phyloP scores from a whole-genome alignment of 2,329 filamentous ascomycete genomes.

The Coniochaeta sp. region DNA sequence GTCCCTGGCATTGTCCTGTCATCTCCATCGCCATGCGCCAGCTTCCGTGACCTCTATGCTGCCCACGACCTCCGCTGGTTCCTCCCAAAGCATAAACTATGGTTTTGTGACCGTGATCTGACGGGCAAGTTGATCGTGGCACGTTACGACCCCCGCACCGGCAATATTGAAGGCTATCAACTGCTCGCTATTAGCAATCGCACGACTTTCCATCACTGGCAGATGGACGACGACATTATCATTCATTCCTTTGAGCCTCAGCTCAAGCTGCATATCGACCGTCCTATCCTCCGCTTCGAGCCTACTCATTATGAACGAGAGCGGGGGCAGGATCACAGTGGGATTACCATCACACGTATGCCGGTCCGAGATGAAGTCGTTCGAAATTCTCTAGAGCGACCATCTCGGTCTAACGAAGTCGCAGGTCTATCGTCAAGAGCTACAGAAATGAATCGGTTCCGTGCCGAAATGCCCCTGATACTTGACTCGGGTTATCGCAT shows the following conservation, averaged over 20 bases:
- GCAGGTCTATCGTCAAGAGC: background rate
- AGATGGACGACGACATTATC: slow-evolving; percentile 54
- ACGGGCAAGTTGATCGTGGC: slow-evolving; percentile 68
- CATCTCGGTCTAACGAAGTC: background rate
- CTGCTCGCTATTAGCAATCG: slow-evolving; percentile 57
- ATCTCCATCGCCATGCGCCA: slow-evolving; percentile 49
- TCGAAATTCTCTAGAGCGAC: background rate
- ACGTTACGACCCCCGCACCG: slow-evolving; percentile 66
- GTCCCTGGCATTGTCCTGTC: slow-evolving; percentile 48
- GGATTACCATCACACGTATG: background rate
- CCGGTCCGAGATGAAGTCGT: slow-evolving; percentile 6
- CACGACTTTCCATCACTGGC: slow-evolving; percentile 55
- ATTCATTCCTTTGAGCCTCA: slow-evolving; percentile 67
- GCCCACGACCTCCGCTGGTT: slow-evolving; percentile 81
- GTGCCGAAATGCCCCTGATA: slow-evolving; percentile 44
- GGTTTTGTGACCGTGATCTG: slow-evolving; percentile 71
- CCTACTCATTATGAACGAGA: slow-evolving; percentile 17
- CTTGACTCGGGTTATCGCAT: slow-evolving; percentile 29
- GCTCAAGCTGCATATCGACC: slow-evolving; percentile 65
- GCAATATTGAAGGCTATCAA: slow-evolving; percentile 74
- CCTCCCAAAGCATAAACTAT: slow-evolving; percentile 69
- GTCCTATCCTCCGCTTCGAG: slow-evolving; percentile 57
- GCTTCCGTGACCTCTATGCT: slow-evolving; percentile 64
- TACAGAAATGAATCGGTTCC: slow-evolving; percentile 27
- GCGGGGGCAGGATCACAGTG: slow-evolving; percentile 5